Base-by-base conservation (phyloP, 164 flowering plant species). In the Nymphaea colorata region DNA sequence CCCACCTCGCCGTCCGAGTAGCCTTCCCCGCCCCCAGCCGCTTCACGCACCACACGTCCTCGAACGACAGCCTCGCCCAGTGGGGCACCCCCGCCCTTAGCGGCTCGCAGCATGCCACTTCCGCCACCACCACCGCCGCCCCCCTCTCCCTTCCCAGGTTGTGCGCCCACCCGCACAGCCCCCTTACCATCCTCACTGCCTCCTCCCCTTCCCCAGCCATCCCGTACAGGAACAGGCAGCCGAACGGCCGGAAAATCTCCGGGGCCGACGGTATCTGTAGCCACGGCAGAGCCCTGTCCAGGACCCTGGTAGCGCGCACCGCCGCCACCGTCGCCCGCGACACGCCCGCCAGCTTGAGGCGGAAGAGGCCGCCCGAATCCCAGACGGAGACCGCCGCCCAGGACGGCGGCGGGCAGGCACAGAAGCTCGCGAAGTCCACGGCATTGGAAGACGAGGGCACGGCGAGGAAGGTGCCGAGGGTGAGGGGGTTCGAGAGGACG, bases 21-120 rank as follows among this genome's bases (percentile, higher is more conserved):
- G 65, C 89, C 94, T 63, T 85, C 92, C 43, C 81, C 87, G 7
- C 53, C 53, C 63, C 63, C 3, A 94, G 85, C 72, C 94, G 70
- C 77, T 94, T 94, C 42, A 94, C 85, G 76, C 98, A 94, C 99
- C 99, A 94, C 0, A 91, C 60, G 65, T 94, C 99, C 76, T 89
- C 97, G 78, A 90, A 87, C 41, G 98, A 91, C 55, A 94, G 74
- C 66, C 65, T 79, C 74, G 84, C 82, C 98, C 99, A 94, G 74
- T 92, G 89, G 0, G 98, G 99, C 5, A 94, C 80, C 36, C 85
- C 98, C 18, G 64, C 63, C 74, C 71, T 78, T 8, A 94, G 75
- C 76, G 96, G 98, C 55, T 94, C 99, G 3, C 66, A 57, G 6
- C 79, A 71, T 2, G 94, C 78, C 61, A 94, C 96, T 79, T 94